Evolutionary conservation across 176 grass and related monocot species (phyloP).

Genomic region (Oryza meyeriana): DNA sequence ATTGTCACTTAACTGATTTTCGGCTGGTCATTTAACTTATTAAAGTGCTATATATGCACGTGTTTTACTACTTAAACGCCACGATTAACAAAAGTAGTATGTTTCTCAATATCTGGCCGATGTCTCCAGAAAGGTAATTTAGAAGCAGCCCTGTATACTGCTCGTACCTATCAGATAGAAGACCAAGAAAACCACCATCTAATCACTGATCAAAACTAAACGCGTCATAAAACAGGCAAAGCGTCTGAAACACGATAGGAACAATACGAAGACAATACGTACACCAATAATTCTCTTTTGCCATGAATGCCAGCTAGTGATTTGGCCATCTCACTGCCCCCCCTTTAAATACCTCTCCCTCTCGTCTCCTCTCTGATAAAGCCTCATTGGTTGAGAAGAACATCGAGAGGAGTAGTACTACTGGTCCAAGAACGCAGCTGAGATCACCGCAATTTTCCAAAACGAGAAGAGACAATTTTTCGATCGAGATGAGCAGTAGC

Average conservation of each 20-base stretch:
- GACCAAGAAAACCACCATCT: background rate
- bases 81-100: background rate
- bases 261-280: slow-evolving; percentile 4
- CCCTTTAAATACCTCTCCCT: slow-evolving; percentile 47
- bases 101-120: background rate
- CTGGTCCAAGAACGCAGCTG: background rate
- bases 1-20: background rate
- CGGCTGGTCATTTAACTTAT: too few species aligned
- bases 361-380: background rate
- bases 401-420: background rate
- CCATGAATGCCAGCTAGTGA: slow-evolving; percentile 16
- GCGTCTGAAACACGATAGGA: background rate
- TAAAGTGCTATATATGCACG: background rate
- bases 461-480: background rate
- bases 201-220: background rate
- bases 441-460: background rate
- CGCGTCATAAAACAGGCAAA: slow-evolving; percentile 26
- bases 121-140: background rate
- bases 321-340: background rate
- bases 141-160: background rate
- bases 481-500: slow-evolving; percentile 15
- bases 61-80: background rate
- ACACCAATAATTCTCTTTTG: slow-evolving; percentile 16
- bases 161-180: background rate
- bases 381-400: background rate